Evolutionary conservation across 441 rosid species (phyloP), one percentile per base, ranked within the genome.

Genomic region (Corymbia calophylla): DNA sequence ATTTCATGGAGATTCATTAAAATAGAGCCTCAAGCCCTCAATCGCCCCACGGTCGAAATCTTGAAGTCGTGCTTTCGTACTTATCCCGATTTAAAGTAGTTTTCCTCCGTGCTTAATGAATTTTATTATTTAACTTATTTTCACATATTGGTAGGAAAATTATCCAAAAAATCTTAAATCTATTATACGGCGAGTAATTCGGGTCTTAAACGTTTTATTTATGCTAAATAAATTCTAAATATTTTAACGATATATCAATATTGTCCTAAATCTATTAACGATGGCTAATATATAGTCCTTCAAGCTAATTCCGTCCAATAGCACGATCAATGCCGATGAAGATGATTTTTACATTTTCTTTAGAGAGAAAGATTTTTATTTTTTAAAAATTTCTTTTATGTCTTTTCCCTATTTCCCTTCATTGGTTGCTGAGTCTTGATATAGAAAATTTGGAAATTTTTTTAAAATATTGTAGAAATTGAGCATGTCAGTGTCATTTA

Each of bases 251-350:
- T 13, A 62, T 62, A 14, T 39, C 44, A 39, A 39, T 39, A 6
- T 39, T 39, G 44, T 39, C 44, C 5, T 39, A 39, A 39, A 39
- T 39, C 44, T 39, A 39, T 39, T 39, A 39, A 39, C 6, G 44
- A 39, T 39, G 4, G 44, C 44, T 5, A 39, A 39, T 5, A 39
- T 39, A 39, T 39, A 39, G 44, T 39, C 44, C 2, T 62, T 62
- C 7, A 4, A 14, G 14, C 5, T 62, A 29, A 62, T 62, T 14
- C 13, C 25, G 2, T 62, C 0, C 39, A 35, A 16, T 62, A 4
- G 13, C 0, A 29, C 3, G 5, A 62, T 5, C 15, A 1, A 62
- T 0, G 44, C 0, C 25, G 10, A 25, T 25, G 11, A 23, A 1
- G 18, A 25, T 58, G 12, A 9, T 2, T 25, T 25, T 9, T 58